phyloP scores from a whole-genome alignment of 179 eudicot species.

The Actinidia chinensis region DNA sequence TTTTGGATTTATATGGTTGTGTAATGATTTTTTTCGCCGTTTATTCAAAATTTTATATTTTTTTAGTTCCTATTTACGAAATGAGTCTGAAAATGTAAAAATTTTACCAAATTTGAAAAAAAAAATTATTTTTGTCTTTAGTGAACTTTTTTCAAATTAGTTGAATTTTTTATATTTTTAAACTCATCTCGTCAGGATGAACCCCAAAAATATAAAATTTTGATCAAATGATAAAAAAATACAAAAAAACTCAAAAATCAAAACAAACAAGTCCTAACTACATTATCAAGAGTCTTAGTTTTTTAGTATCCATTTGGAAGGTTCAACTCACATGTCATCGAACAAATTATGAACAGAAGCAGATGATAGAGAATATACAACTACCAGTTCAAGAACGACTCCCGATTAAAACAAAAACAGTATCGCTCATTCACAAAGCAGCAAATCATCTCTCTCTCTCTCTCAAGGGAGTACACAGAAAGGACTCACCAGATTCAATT shows the following conservation, averaged over 20 bases:
- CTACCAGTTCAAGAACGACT: background rate
- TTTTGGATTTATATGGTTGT: too few relatives aligned
- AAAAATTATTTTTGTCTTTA: background rate
- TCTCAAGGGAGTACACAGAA: background rate
- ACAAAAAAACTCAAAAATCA: background rate
- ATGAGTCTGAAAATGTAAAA: too few relatives aligned
- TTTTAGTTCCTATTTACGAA: too few relatives aligned
- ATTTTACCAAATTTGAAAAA: too few relatives aligned
- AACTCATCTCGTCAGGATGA: too few relatives aligned
- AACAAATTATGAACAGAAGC: background rate
- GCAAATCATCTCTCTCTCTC: background rate
- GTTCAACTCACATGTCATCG: background rate
- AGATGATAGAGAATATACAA: background rate
- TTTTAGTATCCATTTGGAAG: background rate
- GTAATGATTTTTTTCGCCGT: too few relatives aligned
- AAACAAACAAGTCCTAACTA: background rate
- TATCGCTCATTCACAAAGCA: background rate
- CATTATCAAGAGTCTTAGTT: background rate
- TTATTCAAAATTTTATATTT: too few relatives aligned
- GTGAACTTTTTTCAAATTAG: background rate
- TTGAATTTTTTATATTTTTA: background rate
- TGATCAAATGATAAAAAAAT: too few relatives aligned
- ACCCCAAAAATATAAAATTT: too few relatives aligned
- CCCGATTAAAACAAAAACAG: background rate
- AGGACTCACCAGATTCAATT: slow-evolving; percentile 11